phyloP scores from a whole-genome alignment of 2,329 filamentous ascomycete genomes.

The Graphilbum fragrans region DNA sequence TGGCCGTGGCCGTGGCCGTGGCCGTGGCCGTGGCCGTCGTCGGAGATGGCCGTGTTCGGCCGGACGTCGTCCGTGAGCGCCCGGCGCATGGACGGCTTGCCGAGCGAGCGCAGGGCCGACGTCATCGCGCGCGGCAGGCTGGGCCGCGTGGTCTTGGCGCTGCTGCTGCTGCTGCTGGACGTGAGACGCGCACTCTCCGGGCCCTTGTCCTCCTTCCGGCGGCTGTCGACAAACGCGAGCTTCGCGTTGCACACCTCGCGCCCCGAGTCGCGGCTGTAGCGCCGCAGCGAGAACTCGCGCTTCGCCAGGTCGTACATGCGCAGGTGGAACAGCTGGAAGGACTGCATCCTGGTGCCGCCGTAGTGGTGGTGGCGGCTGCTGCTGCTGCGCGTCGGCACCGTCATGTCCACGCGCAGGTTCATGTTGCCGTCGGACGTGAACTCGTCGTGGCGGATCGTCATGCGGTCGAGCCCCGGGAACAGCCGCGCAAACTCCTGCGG shows the following conservation, averaged over 20 bases:
- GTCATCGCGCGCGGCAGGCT: conserved; percentile 34
- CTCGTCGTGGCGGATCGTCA: conserved; percentile 83
- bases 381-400: conserved; percentile 38
- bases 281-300: conserved; percentile 78
- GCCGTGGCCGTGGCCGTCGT: conserved; percentile 15
- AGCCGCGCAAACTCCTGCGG: conserved; percentile 72
- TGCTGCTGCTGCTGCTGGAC: not conserved
- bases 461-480: conserved; percentile 72
- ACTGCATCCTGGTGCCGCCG: conserved; percentile 5
- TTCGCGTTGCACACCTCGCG: conserved; percentile 83
- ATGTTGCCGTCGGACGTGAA: conserved; percentile 86
- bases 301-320: conserved; percentile 85
- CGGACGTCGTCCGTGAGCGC: not conserved
- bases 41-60: too few species aligned
- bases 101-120: conserved; percentile 32
- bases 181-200: not conserved
- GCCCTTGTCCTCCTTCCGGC: conserved; percentile 3
- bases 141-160: conserved; percentile 15
- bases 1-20: conserved; percentile 18
- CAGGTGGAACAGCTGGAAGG: conserved; percentile 70
- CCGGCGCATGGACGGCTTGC: conserved; percentile 22
- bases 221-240: conserved; percentile 48
- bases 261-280: conserved; percentile 87
- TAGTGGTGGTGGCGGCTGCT: conserved; percentile 41
- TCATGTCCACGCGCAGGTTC: conserved; percentile 83